These are phyloP conservation scores for Perkinsus marinus DNA, from an alignment of 169 alveolate species.

Conservation along the genomic window DNA sequence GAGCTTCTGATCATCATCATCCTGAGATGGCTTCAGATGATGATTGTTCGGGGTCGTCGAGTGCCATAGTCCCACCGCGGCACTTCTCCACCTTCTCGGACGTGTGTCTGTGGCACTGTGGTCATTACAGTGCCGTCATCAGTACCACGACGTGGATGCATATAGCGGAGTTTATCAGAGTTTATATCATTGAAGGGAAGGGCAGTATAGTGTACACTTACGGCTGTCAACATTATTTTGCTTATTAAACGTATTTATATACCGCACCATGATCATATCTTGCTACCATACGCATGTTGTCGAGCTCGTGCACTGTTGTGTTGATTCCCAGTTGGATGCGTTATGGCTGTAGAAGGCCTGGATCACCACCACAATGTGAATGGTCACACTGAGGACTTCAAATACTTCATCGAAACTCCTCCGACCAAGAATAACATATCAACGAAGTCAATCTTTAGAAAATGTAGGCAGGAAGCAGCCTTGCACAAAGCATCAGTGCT, in stretches of 20 bases:
- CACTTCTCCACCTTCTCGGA: background rate
- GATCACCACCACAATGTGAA: no score
- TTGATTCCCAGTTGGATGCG: background rate
- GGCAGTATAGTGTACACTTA: background rate
- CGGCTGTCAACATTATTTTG: background rate
- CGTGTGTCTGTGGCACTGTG: background rate
- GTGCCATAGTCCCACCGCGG: background rate
- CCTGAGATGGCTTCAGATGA: background rate
- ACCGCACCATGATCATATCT: background rate
- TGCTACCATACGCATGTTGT: no score
- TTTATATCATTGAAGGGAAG: background rate
- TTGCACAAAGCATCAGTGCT: no score
- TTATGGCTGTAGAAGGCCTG: no score
- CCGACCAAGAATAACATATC: no score
- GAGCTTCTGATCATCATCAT: background rate
- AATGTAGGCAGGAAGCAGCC: no score
- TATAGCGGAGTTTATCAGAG: background rate
- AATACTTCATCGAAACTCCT: no score
- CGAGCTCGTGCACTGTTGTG: background rate
- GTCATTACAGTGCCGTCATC: background rate
- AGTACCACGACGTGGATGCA: background rate
- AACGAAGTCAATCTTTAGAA: no score
- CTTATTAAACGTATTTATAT: background rate
- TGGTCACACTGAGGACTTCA: no score
- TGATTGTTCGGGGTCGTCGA: background rate